Evolutionary conservation across 257 asterid genomes (phyloP).

Genomic region (Apocynum venetum): DNA sequence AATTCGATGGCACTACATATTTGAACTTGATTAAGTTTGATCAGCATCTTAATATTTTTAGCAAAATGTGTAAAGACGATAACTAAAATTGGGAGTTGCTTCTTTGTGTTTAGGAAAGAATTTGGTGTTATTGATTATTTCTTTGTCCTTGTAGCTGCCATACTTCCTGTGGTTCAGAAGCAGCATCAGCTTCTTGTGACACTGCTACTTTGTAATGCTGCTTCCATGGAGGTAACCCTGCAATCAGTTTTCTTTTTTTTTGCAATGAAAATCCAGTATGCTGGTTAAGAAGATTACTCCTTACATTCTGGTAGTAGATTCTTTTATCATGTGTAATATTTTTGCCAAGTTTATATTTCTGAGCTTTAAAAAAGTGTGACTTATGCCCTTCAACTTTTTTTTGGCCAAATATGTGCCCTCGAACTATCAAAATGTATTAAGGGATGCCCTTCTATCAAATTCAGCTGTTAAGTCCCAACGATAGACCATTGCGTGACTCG

Average conservation of each 20-base stretch:
- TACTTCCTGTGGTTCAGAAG: conserved; percentile 92
- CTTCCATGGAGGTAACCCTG: conserved; percentile 79
- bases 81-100: background rate
- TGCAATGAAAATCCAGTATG: background rate
- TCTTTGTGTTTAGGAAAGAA: background rate
- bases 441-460: too few relatives aligned
- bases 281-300: background rate
- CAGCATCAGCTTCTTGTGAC: conserved; percentile 99
- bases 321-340: background rate
- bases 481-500: too few relatives aligned
- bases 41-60: background rate
- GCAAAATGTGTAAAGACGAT: background rate
- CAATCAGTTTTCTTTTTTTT: background rate
- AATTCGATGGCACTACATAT: background rate
- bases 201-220: conserved; percentile 87
- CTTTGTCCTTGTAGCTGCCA: conserved; percentile 53
- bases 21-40: background rate
- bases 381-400: too few relatives aligned
- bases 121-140: conserved; percentile 16
- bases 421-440: too few relatives aligned
- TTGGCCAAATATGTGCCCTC: too few relatives aligned
- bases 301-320: background rate
- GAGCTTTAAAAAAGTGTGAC: background rate
- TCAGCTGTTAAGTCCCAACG: too few relatives aligned
- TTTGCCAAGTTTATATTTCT: background rate